phyloP scores from a whole-genome alignment of 495 filamentous ascomycete species.

The Penicillium coffeae region DNA sequence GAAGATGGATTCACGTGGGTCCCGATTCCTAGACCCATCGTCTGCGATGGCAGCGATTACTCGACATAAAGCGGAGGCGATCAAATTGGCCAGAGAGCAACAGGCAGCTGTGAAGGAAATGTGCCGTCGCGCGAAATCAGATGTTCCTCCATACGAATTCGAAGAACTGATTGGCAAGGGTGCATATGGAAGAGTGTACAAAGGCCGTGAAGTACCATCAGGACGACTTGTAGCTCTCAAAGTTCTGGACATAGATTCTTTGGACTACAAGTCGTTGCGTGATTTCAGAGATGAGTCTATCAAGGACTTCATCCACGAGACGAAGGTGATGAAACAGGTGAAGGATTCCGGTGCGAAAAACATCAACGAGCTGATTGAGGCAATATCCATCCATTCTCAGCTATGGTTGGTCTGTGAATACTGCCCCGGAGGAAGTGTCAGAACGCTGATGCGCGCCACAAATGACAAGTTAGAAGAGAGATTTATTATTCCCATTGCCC shows the following conservation, averaged over 20 bases:
- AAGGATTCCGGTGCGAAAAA: constrained; percentile 82
- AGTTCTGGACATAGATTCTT: constrained; percentile 89
- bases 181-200: constrained; percentile 93
- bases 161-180: constrained; percentile 92
- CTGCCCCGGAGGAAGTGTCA: constrained; percentile 91
- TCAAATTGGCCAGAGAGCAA: constrained; percentile 49
- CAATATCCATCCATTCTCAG: constrained; percentile 77
- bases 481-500: constrained; percentile 83
- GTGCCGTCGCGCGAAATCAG: constrained; percentile 44
- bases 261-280: constrained; percentile 63
- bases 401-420: constrained; percentile 97
- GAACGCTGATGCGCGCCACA: constrained; percentile 70
- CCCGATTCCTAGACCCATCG: constrained; percentile 41
- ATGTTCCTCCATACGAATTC: constrained; percentile 66
- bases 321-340: constrained; percentile 77
- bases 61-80: constrained; percentile 46
- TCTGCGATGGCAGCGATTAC: constrained; percentile 47
- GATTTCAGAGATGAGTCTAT: constrained; percentile 77
- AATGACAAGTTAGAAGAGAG: constrained; percentile 74
- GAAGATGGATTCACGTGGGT: constrained; percentile 32
- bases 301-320: constrained; percentile 83
- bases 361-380: constrained; percentile 86
- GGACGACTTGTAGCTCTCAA: constrained; percentile 81
- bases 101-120: constrained; percentile 45
- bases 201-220: constrained; percentile 58